Evolutionary conservation across 805 yeast species (phyloP), one percentile per base, ranked within the genome.

Genomic region (Gaillardinia entomophila): DNA sequence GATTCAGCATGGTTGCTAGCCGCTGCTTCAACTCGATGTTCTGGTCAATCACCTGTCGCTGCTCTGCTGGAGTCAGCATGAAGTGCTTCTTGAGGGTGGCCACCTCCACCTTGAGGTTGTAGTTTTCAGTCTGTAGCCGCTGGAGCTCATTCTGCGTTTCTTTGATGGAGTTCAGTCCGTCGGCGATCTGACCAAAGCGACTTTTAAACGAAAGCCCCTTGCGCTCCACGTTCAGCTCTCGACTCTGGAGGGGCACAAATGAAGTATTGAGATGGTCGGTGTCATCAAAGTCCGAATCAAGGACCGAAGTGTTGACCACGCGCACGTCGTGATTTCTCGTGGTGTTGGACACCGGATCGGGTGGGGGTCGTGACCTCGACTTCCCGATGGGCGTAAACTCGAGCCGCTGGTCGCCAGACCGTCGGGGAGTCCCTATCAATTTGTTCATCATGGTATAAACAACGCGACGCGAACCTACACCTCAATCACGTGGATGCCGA

Each of bases 1-100:
- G 8, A 3, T 3, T 16, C 12, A 12, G 7, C 7, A 15, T 14
- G 8, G n/a, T n/a, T 12, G 37, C 13, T 5, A 45, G 30, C 26
- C 42, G 42, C 35, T 45, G 48, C 26, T 45, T 43, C 27, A 45
- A 34, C n/a, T 55, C 54, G 10, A 65, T 55, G 35, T 67, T 67
- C 36, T 62, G 62, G 33, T 49, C 50, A 22, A 68, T 52, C 31
- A 70, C 33, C 4, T 59, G 62, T 2, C 49, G 42, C 22, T 63
- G 60, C 33, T 66, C 71, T 24, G 48, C 51, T 0, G 75, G 75
- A n/a, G 69, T 53, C n/a, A 57, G 62, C 30, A 62, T 55, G 26
- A 66, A 49, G 31, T 55, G 63, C 42, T 59, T 55, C 4, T 62
- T 59, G 19, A 67, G 48, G 3, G 68, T 62, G 2, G 70, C 66